These are phyloP conservation scores for Porodaedalea pini DNA, from an alignment of 1,284 basidiomycete genomes.

Conservation along the genomic window DNA sequence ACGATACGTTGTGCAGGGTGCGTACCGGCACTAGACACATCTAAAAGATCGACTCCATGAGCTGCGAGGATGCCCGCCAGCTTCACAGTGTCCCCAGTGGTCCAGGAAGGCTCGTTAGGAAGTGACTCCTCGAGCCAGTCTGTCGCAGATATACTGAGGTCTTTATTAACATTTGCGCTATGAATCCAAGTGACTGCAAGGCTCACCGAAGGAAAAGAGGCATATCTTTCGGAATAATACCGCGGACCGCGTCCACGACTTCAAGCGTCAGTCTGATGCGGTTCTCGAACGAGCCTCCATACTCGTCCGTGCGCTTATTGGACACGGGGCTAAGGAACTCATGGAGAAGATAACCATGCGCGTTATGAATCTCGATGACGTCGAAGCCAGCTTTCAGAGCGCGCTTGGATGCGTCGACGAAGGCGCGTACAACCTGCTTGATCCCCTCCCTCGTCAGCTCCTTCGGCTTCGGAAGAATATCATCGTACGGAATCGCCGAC, in stretches of 20 bases:
- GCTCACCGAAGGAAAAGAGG: constrained; percentile 52
- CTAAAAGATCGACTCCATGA: constrained; percentile 54
- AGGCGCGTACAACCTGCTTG: constrained; percentile 44
- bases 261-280: constrained; percentile 47
- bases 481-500: constrained; percentile 47
- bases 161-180: constrained; percentile 35
- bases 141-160: constrained; percentile 45
- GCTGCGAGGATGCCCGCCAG: constrained; percentile 48
- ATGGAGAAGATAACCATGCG: constrained; percentile 46
- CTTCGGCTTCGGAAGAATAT: constrained; percentile 49
- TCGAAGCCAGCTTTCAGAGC: constrained; percentile 42
- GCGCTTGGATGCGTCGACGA: constrained; percentile 43
- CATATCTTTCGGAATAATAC: constrained; percentile 37
- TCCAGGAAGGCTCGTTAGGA: constrained; percentile 46
- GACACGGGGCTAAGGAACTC: constrained; percentile 43
- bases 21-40: constrained; percentile 52
- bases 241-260: constrained; percentile 39
- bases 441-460: constrained; percentile 49
- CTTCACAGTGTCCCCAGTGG: constrained; percentile 50
- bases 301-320: constrained; percentile 51
- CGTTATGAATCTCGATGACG: constrained; percentile 57
- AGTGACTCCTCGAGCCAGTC: constrained; percentile 53
- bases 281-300: constrained; percentile 54
- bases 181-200: constrained; percentile 41
- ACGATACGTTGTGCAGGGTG: constrained; percentile 40